Evolutionary conservation across 2,329 filamentous ascomycete species (phyloP).

Genomic region (Botrytis fragariae): DNA sequence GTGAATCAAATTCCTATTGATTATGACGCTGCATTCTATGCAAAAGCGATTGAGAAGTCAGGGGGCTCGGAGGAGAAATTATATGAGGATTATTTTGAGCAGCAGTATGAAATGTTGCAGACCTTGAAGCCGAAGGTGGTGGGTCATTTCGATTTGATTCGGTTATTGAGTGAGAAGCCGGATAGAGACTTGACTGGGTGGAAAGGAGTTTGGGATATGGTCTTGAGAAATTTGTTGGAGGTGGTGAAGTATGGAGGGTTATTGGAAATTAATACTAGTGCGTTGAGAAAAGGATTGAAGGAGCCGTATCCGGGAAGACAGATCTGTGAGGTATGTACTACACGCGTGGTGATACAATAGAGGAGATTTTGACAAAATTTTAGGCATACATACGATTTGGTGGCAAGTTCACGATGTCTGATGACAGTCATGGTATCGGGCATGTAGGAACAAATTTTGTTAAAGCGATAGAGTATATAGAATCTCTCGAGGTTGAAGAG

Average conservation of each 20-base stretch:
- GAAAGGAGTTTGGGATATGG: constrained; percentile 70
- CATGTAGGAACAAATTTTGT: constrained; percentile 86
- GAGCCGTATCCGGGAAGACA: constrained; percentile 84
- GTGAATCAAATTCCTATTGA: constrained; percentile 85
- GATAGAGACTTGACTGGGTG: constrained; percentile 54
- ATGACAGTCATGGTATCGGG: constrained; percentile 87
- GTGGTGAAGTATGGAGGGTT: constrained; percentile 73
- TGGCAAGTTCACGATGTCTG: constrained; percentile 84
- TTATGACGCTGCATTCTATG: constrained; percentile 69
- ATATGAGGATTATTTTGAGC: constrained; percentile 83
- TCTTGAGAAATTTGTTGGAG: constrained; percentile 70
- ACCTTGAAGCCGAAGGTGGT: constrained; percentile 73
- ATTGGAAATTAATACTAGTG: constrained; percentile 86
- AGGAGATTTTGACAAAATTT: not conserved
- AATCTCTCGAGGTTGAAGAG: constrained; percentile 60
- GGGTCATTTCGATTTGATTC: constrained; percentile 90
- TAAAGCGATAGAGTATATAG: constrained; percentile 67
- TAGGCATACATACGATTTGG: constrained; percentile 65
- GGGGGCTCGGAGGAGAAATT: constrained; percentile 69
- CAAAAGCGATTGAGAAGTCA: constrained; percentile 36
- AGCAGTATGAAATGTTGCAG: constrained; percentile 77
- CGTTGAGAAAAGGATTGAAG: constrained; percentile 80
- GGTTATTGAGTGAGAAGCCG: constrained; percentile 72
- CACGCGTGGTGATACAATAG: not conserved
- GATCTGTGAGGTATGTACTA: constrained; percentile 59